Evolutionary conservation across 1,284 basidiomycete species (phyloP), one percentile per base, ranked within the genome.

Genomic region (Xerocomus nothofagi): DNA sequence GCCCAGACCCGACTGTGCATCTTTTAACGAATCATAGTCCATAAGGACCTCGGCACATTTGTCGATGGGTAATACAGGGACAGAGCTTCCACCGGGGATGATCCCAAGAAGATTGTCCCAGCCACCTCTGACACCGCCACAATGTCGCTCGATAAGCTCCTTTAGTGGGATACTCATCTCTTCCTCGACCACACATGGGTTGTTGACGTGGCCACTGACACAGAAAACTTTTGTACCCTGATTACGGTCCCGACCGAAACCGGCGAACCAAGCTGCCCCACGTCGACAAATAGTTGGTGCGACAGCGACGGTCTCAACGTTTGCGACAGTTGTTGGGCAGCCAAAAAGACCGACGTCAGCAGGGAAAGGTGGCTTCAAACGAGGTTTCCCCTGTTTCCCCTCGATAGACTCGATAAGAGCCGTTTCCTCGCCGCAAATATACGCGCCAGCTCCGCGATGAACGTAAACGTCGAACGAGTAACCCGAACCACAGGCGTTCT

Each of bases 311-410:
- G 96, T 99, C 78, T 98, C 97, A 53, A 99, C 95, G 67, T 99
- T 98, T 47, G 96, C 95, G 40, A 99, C 96, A 9, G 97, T 98
- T 2, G 93, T 91, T 1, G 95, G 95, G 72, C 93, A 98, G 9
- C 95, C 94, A 66, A 98, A 98, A 36, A 98, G 77, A 53, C 95
- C 95, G 41, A 98, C 94, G 60, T 98, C 94, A 55, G 95, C 95
- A 14, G 96, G 96, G 86, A 98, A 99, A 38, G 96, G 97, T n/a
- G 96, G 96, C 79, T 99, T 99, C 62, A 99, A 79, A 57, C 96
- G 82, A 3, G 96, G 96, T 72, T 98, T 98, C 38, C 96, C 96
- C 74, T 98, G 96, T 73, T 98, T 99, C 34, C 96, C 88, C 74
- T 99, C 97, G 52, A 99, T 73, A 57, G 88, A 92, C 77, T 99